A percentile compares a stretch with the other conserved stretches of the same genome.
Conservation (phyloP, 441 rosid genomes). For the Theobroma grandiflorum region DNA sequence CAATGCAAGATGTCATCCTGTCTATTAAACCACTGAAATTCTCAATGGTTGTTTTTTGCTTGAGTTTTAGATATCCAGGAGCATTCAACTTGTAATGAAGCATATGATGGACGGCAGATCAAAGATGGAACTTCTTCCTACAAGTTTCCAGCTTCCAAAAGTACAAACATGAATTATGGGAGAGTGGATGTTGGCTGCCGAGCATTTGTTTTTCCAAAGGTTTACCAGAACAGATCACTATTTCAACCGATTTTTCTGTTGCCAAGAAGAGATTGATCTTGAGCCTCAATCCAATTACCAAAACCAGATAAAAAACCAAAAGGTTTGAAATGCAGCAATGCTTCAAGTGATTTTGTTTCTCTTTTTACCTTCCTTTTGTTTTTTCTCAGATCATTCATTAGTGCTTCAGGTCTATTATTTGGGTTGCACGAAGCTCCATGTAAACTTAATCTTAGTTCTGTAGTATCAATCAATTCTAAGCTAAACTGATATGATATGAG, state of each 20-base stretch:
- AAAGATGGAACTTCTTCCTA: not conserved
- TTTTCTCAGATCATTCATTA: not conserved
- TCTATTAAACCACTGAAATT: slow-evolving; percentile 7
- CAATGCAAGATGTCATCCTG: slow-evolving; percentile 7
- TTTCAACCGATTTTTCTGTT: not conserved
- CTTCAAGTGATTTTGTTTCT: not conserved
- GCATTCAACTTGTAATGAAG: not conserved
- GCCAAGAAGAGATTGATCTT: not conserved
- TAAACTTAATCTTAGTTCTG: slow-evolving; percentile 2
- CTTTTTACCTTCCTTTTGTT: not conserved
- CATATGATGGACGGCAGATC: not conserved
- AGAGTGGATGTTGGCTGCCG: not conserved
- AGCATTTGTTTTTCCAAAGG: not conserved
- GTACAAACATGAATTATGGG: not conserved
- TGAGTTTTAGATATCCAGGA: slow-evolving; percentile 17
- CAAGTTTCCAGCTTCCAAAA: not conserved
- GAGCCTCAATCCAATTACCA: not conserved
- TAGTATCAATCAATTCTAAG: not conserved
- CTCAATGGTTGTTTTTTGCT: not conserved
- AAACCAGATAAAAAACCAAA: not conserved
- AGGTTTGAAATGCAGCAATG: not conserved
- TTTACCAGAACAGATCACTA: not conserved
- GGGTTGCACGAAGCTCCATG: not conserved
- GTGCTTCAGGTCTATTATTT: not conserved
- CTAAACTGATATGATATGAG: not conserved